Base-by-base conservation (phyloP, 2,329 filamentous ascomycete species). In the Whalleya microplaca region DNA sequence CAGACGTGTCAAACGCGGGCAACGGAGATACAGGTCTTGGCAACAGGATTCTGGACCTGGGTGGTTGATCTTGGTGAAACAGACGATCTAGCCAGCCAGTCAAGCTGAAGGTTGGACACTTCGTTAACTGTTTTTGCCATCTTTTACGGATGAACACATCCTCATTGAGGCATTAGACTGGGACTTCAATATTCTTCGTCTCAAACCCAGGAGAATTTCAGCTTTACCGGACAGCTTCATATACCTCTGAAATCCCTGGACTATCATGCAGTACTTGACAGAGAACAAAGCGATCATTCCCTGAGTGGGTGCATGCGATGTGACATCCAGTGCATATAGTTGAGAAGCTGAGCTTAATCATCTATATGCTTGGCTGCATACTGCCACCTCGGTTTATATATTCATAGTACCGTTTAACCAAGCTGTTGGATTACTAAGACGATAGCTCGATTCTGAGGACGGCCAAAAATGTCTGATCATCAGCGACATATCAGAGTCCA, bases 401-500 rank as follows among this genome's bases (percentile, higher is more conserved):
- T 51, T 16, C 14, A 37, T 41, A n/a, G 41, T 46, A 37, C 49
- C 42, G 27, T 12, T 52, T 56, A 37, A 21, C 23, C 37, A 53
- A 21, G 45, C 41, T 27, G 16, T 48, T 20, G 8, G 14, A 8
- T 42, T 19, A 20, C 19, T 21, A 27, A 29, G 14, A 43, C 27
- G 40, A 32, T 12, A 50, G 43, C 47, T 29, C 44, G 40, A 45
- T 32, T 43, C 43, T 43, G 32, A 45, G 21, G 41, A 12, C 20
- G 50, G 37, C 21, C n/a, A n/a, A n/a, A n/a, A n/a, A 68, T 67
- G 65, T 52, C 58, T 41, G 59, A 54, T 41, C 45, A 55, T 45
- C 55, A 54, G 27, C 59, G 61, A 45, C 62, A 61, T 45, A 49
- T 65, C 44, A 64, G 61, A 19, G 53, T 67, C 3, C 63, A 62